Conservation (phyloP, 2,329 filamentous ascomycete species). For the Xylaria sp. region DNA sequence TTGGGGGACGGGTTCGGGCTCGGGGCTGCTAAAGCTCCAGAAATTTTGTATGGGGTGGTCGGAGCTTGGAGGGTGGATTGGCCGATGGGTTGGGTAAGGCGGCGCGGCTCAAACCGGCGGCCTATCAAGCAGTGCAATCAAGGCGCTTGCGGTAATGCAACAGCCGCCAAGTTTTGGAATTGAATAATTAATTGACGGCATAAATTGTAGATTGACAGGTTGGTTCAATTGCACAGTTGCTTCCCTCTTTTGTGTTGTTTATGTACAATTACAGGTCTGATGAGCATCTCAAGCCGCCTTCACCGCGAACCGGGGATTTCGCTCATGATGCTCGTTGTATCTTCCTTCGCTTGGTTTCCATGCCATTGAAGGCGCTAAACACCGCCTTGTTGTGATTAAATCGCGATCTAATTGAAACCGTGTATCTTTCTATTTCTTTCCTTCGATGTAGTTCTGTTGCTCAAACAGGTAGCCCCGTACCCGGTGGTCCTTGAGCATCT, state of each 20-base stretch:
- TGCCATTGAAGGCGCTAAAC: neutral
- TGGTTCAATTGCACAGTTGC: constrained; percentile 15
- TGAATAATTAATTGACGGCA: neutral
- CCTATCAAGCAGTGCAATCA: neutral
- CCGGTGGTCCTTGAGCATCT: constrained; percentile 76
- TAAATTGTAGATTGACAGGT: neutral
- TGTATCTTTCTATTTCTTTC: constrained; percentile 28
- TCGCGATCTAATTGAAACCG: neutral
- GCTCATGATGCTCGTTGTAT: constrained; percentile 6
- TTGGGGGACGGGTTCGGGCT: constrained; percentile 5
- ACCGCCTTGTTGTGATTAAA: neutral
- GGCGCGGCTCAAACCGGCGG: neutral
- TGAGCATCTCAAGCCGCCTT: constrained; percentile 4
- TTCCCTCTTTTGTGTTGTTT: constrained; percentile 10
- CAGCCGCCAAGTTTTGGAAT: neutral
- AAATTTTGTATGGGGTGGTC: constrained; percentile 41
- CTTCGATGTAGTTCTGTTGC: constrained; percentile 73
- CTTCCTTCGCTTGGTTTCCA: neutral
- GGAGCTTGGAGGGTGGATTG: constrained; percentile 37
- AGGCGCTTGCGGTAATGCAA: neutral
- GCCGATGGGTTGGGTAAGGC: too few relatives aligned
- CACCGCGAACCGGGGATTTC: constrained; percentile 5
- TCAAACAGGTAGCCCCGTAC: constrained; percentile 80
- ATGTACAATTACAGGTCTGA: constrained; percentile 20
- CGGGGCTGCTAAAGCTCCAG: constrained; percentile 30